phyloP scores from a whole-genome alignment of 257 asterid genomes.

The Marsdenia floribunda region DNA sequence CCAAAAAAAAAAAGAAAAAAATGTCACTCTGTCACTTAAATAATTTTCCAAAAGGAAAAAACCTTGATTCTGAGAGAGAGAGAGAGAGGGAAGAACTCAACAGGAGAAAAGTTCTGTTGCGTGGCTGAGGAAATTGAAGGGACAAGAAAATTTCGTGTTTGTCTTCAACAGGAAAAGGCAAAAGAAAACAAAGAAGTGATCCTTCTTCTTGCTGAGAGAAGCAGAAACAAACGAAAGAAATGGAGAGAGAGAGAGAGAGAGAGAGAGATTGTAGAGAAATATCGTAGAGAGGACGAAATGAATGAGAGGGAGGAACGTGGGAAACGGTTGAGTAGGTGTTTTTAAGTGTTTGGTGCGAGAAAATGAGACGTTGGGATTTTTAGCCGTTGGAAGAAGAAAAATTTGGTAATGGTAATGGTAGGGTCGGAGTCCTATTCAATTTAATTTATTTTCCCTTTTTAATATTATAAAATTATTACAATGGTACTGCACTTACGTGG shows the following conservation, averaged over 20 bases:
- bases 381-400: background rate
- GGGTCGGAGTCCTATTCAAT: constrained; percentile 9
- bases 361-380: constrained; percentile 22
- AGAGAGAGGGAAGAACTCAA: too few species aligned
- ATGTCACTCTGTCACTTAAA: background rate
- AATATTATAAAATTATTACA: too few species aligned
- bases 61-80: background rate
- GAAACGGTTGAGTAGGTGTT: constrained; percentile 11
- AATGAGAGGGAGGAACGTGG: background rate
- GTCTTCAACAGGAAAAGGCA: background rate
- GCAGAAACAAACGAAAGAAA: background rate
- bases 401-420: background rate
- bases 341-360: constrained; percentile 6
- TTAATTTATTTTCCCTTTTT: too few species aligned
- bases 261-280: background rate
- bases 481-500: too few species aligned
- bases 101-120: background rate
- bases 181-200: constrained; percentile 10
- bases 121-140: constrained; percentile 4
- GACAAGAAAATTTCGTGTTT: background rate
- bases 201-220: background rate
- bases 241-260: background rate
- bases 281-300: constrained; percentile 23
- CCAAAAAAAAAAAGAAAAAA: background rate
- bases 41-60: background rate